Conservation (phyloP, 2,329 filamentous ascomycete genomes). For the Fusarium nodosum region DNA sequence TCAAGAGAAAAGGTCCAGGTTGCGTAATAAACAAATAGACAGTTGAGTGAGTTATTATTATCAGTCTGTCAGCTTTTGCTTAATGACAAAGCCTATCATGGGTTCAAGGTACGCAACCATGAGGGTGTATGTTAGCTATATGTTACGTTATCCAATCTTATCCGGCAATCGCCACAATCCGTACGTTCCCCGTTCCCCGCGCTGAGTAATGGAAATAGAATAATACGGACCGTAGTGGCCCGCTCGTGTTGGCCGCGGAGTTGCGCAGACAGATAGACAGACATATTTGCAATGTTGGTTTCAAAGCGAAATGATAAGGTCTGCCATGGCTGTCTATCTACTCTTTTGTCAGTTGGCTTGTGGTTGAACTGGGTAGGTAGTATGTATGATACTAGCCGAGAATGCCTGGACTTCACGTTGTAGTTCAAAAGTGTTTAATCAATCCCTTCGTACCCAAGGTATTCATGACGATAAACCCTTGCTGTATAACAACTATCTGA, state of each 20-base stretch:
- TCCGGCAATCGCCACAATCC: conserved; percentile 35
- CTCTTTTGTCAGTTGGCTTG: neutral
- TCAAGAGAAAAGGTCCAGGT: neutral
- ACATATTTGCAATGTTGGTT: neutral
- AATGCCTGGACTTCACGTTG: neutral
- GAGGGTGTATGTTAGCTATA: conserved; percentile 9
- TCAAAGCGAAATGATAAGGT: neutral
- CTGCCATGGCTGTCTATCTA: neutral
- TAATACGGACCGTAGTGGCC: neutral
- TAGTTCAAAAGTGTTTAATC: no score
- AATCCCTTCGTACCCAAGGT: neutral
- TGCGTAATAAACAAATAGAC: neutral
- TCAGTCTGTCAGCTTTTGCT: conserved; percentile 7
- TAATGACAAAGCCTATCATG: conserved; percentile 30
- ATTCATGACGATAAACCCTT: no score
- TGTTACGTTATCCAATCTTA: conserved; percentile 33
- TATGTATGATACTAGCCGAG: no score
- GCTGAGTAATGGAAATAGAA: conserved; percentile 38
- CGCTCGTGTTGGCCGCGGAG: conserved; percentile 27
- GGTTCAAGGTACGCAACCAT: conserved; percentile 29
- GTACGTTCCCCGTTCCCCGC: conserved; percentile 23
- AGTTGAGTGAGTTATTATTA: neutral
- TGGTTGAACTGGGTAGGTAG: neutral
- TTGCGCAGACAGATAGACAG: conserved; percentile 13
- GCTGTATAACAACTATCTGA: neutral